These are phyloP conservation scores for Hypericum perforatum DNA, from an alignment of 345 rosid genomes.

Conservation along the genomic window DNA sequence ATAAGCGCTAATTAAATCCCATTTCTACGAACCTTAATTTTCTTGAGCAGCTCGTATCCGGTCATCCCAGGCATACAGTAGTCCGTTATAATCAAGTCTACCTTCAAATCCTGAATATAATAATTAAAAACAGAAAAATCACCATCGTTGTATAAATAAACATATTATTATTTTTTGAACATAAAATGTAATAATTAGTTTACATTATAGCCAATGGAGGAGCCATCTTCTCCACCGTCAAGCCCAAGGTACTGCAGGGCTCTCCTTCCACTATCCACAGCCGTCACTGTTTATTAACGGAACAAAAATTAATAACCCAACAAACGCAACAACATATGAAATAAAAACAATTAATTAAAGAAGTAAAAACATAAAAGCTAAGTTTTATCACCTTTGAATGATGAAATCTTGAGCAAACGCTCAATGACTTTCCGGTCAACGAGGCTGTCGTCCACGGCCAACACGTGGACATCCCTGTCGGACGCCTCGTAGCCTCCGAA, in stretches of 20 bases:
- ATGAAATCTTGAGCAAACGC: conserved; percentile 57
- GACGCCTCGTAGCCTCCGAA: conserved; percentile 34
- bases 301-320: conserved; percentile 7
- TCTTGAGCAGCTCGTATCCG: conserved; percentile 90
- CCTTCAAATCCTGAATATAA: conserved; percentile 50
- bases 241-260: conserved; percentile 81
- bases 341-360: not conserved
- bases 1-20: too few relatives aligned
- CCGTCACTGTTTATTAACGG: conserved; percentile 48
- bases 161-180: not conserved
- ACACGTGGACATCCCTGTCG: conserved; percentile 61
- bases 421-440: conserved; percentile 87
- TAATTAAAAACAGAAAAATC: not conserved
- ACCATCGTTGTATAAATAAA: not conserved
- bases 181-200: conserved; percentile 7
- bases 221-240: conserved; percentile 40
- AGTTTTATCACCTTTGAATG: conserved; percentile 65
- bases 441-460: conserved; percentile 87
- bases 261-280: conserved; percentile 76
- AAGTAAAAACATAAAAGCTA: not conserved
- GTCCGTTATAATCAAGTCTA: conserved; percentile 87
- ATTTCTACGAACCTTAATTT: conserved; percentile 47
- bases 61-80: conserved; percentile 99
- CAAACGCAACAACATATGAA: not conserved
- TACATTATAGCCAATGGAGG: conserved; percentile 32